Evolutionary conservation across 768 basidiomycete species (phyloP).

Genomic region (Phaeotremella fagi): DNA sequence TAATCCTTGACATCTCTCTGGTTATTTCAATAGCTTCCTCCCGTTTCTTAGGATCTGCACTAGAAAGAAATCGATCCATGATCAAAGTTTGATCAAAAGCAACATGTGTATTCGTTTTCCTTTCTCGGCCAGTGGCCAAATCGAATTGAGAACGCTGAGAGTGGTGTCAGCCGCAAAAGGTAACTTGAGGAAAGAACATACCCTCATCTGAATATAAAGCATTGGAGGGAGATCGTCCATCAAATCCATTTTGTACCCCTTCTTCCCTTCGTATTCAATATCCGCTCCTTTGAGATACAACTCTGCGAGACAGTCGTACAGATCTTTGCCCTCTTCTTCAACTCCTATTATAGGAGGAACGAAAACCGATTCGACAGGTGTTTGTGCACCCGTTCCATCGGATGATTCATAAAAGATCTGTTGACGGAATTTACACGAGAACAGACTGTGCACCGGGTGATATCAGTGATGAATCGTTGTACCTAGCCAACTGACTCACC

Average conservation of each 20-base stretch:
- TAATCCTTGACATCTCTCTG: slow-evolving; percentile 58
- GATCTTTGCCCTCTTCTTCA: slow-evolving; percentile 70
- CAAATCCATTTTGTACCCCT: slow-evolving; percentile 75
- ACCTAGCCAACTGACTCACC: slow-evolving; percentile 52
- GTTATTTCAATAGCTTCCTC: slow-evolving; percentile 67
- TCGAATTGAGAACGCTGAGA: slow-evolving; percentile 59
- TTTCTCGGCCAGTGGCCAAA: slow-evolving; percentile 79
- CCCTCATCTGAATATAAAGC: slow-evolving; percentile 93
- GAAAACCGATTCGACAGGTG: slow-evolving; percentile 78
- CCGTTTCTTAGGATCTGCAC: slow-evolving; percentile 66
- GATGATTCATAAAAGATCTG: slow-evolving; percentile 47
- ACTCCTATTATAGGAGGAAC: slow-evolving; percentile 93
- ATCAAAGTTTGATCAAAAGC: slow-evolving; percentile 79
- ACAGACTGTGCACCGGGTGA: slow-evolving; percentile 62
- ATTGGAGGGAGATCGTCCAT: slow-evolving; percentile 76
- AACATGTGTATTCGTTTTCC: slow-evolving; percentile 94
- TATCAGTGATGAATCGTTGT: too few relatives aligned
- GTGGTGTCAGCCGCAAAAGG: too few relatives aligned
- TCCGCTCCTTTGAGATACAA: slow-evolving; percentile 73
- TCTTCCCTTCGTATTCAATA: slow-evolving; percentile 80
- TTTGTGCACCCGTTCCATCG: slow-evolving; percentile 46
- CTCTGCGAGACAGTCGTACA: slow-evolving; percentile 86
- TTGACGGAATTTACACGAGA: slow-evolving; percentile 83
- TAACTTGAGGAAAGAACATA: slow-evolving; percentile 44
- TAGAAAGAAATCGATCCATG: slow-evolving; percentile 87